phyloP scores from a whole-genome alignment of 768 basidiomycete genomes.

The Macrolepiota albuminosa region DNA sequence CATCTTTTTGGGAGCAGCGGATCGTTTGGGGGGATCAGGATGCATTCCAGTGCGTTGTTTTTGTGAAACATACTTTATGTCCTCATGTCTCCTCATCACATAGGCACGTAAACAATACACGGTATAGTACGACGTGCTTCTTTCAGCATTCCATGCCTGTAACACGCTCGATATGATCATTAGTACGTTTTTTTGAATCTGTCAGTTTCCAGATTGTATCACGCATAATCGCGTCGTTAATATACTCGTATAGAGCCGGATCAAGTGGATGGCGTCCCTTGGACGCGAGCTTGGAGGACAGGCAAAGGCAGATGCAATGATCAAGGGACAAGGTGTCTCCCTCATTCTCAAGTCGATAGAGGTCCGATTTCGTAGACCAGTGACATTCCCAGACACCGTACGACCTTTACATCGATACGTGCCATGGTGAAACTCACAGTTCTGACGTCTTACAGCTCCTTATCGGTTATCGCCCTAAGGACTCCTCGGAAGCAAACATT shows the following conservation, averaged over 20 bases:
- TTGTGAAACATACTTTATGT: background rate
- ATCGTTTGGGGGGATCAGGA: conserved; percentile 83
- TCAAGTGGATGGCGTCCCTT: conserved; percentile 59
- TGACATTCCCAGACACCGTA: conserved; percentile 74
- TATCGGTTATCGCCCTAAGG: conserved; percentile 53
- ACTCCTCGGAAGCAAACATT: conserved; percentile 9
- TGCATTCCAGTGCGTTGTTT: conserved; percentile 58
- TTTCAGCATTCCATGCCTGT: background rate
- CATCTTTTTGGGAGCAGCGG: conserved; percentile 72
- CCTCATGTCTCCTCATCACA: background rate
- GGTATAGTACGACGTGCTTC: conserved; percentile 47
- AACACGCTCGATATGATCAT: background rate
- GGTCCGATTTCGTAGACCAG: conserved; percentile 64
- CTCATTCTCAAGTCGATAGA: conserved; percentile 70
- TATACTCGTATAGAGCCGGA: conserved; percentile 48
- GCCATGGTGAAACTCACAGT: background rate
- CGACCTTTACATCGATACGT: conserved; percentile 11
- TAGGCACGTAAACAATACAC: conserved; percentile 78
- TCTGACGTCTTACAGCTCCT: conserved; percentile 40
- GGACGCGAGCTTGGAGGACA: conserved; percentile 59
- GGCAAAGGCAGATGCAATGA: conserved; percentile 48
- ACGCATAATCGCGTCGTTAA: background rate
- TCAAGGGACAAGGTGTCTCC: conserved; percentile 61
- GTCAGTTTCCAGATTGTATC: conserved; percentile 28
- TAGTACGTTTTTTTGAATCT: conserved; percentile 73